Evolutionary conservation across 371 early-diverging fungal genomes (phyloP), one percentile per base, ranked within the genome.

Genomic region (Syncephalastrum monosporum): DNA sequence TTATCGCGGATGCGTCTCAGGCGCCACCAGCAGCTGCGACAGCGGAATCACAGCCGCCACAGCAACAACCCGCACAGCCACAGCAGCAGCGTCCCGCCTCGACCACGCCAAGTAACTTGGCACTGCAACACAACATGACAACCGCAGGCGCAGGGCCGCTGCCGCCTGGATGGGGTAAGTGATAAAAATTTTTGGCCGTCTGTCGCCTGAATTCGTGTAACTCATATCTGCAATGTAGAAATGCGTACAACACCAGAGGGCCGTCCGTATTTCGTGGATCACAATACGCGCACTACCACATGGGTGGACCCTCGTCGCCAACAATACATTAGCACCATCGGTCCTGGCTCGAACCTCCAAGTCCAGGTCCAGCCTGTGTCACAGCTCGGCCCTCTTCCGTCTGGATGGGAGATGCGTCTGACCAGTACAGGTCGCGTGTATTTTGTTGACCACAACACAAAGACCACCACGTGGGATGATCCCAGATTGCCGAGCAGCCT

Each of bases 331-430:
- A 75, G 79, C 51, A 79, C 78, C 23, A 78, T 76, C 58, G 81
- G 81, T 10, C 78, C 75, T 50, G 76, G 79, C 27, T 74, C 81
- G 27, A 82, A 63, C 48, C 64, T 76, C 19, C 84, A 85, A 62
- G 84, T 85, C 0, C 83, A 87, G 56, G 80, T 84, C 16, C 90
- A 91, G 57, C 87, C 91, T 12, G 82, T 85, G 0, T 85, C 87
- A 7, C 87, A 90, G 42, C 72, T 92, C 4, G 96, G 95, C 0
- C 91, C 95, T 16, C 70, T 96, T 54, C 98, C 98, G 7, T 89
- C 93, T 19, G 96, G 95, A 41, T 96, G 96, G 96, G 97, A 97
- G 72, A 97, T 97, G 95, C 87, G 97, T n/a, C 78, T 94, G 51
- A 96, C 95, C 10, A 89, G 86, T 60, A 92, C 92, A 5, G 96